Conservation (phyloP, 208 protist species). For the Lotmaria passim region DNA sequence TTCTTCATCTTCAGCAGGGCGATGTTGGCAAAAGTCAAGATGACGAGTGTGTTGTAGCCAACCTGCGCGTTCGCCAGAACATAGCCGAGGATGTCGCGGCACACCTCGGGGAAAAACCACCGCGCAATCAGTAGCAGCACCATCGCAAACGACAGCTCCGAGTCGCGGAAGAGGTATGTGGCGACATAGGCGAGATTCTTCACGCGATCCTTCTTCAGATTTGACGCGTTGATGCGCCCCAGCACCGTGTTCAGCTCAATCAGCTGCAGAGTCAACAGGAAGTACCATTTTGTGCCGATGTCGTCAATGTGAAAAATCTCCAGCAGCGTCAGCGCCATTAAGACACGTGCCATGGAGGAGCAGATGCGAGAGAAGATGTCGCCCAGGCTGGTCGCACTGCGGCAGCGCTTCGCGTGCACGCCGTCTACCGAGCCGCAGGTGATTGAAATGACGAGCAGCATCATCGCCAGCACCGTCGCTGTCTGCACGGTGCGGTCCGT, state of each 20-base stretch:
- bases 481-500: slow-evolving; percentile 54
- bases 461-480: slow-evolving; percentile 64
- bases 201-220: slow-evolving; percentile 74
- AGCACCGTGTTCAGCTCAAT: slow-evolving; percentile 88
- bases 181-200: slow-evolving; percentile 80
- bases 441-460: slow-evolving; percentile 71
- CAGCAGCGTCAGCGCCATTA: slow-evolving; percentile 83
- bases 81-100: slow-evolving; percentile 17
- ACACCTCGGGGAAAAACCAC: slow-evolving; percentile 48
- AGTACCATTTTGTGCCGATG: slow-evolving; percentile 76
- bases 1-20: slow-evolving; percentile 68
- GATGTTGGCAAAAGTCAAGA: slow-evolving; percentile 72
- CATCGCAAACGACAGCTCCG: slow-evolving; percentile 78
- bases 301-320: slow-evolving; percentile 73
- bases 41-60: slow-evolving; percentile 55
- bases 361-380: slow-evolving; percentile 89
- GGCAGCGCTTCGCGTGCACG: slow-evolving; percentile 80
- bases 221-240: slow-evolving; percentile 82
- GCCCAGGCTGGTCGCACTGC: slow-evolving; percentile 80
- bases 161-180: slow-evolving; percentile 84
- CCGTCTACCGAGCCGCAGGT: slow-evolving; percentile 80
- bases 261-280: slow-evolving; percentile 75
- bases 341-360: slow-evolving; percentile 75
- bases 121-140: slow-evolving; percentile 64
- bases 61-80: slow-evolving; percentile 35